These are phyloP conservation scores for Favolaschia claudopus DNA, from an alignment of 768 basidiomycete genomes.

Conservation along the genomic window DNA sequence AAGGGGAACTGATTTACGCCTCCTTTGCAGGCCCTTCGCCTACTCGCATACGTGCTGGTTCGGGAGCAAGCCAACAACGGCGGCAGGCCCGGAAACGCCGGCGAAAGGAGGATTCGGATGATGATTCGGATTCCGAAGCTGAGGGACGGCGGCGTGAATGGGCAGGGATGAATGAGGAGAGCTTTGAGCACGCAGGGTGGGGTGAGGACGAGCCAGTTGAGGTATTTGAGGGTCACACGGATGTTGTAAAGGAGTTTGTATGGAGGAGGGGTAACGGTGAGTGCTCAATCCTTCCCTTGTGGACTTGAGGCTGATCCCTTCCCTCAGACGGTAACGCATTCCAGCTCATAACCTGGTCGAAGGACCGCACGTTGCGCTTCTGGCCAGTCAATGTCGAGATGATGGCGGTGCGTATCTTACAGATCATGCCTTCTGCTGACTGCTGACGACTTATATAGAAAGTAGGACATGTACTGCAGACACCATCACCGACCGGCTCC, in stretches of 20 bases:
- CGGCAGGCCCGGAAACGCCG: not conserved
- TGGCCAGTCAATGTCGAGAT: constrained; percentile 84
- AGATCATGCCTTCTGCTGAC: not conserved
- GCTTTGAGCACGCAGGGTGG: constrained; percentile 6
- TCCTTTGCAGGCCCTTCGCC: too few relatives aligned
- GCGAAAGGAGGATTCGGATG: constrained; percentile 1
- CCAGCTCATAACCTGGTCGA: constrained; percentile 76
- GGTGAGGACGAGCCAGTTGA: constrained; percentile 62
- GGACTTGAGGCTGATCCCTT: not conserved
- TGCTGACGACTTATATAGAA: constrained; percentile 45
- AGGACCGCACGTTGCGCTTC: constrained; percentile 89
- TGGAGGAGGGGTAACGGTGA: constrained; percentile 79
- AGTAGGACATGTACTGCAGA: constrained; percentile 49
- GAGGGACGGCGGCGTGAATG: not conserved
- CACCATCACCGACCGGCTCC: constrained; percentile 38
- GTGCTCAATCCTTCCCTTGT: constrained; percentile 17
- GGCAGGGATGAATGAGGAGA: constrained; percentile 18
- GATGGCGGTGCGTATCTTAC: constrained; percentile 60
- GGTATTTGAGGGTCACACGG: constrained; percentile 86
- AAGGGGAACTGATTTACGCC: not conserved
- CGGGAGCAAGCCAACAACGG: not conserved
- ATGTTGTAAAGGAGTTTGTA: constrained; percentile 97
- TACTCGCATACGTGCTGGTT: not conserved
- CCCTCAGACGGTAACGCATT: constrained; percentile 53
- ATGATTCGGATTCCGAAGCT: not conserved